A percentile compares a stretch with the other conserved stretches of the same genome.
Conservation (phyloP, 371 early-diverging fungal genomes). For the Syncephalis fuscata region DNA sequence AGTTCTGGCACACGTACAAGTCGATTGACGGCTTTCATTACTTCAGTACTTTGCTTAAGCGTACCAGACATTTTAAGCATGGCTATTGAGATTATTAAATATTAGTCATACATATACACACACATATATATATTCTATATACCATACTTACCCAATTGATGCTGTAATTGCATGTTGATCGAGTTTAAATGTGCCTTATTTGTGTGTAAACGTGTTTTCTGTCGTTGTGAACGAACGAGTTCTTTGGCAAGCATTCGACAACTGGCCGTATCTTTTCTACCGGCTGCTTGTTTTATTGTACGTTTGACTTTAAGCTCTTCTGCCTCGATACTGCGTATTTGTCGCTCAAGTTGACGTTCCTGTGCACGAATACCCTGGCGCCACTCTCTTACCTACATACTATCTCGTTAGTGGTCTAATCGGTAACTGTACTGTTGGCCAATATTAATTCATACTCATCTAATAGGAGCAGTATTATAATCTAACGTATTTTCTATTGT, state of each 20-base stretch:
- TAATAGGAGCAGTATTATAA: too few species aligned
- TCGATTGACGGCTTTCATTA: conserved; percentile 80
- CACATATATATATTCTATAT: not conserved
- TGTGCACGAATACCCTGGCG: conserved; percentile 62
- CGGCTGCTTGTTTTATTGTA: conserved; percentile 71
- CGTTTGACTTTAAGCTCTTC: conserved; percentile 73
- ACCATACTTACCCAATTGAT: conserved; percentile 51
- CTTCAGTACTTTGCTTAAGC: conserved; percentile 70
- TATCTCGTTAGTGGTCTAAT: too few species aligned
- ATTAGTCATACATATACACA: not conserved
- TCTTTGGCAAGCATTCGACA: conserved; percentile 77
- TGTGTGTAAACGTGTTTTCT: conserved; percentile 64
- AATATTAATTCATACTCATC: too few species aligned
- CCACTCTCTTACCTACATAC: conserved; percentile 93
- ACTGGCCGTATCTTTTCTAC: conserved; percentile 57
- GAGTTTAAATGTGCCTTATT: conserved; percentile 89
- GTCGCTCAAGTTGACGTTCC: conserved; percentile 77
- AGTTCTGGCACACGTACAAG: conserved; percentile 76
- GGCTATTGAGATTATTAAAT: conserved; percentile 20
- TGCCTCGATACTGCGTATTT: conserved; percentile 54
- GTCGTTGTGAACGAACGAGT: conserved; percentile 59
- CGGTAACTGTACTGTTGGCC: too few species aligned
- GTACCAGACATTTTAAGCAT: conserved; percentile 76
- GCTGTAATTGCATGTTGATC: conserved; percentile 76
- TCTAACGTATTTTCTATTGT: too few species aligned